phyloP scores from a whole-genome alignment of 768 basidiomycete genomes.

The Trametes villosa region DNA sequence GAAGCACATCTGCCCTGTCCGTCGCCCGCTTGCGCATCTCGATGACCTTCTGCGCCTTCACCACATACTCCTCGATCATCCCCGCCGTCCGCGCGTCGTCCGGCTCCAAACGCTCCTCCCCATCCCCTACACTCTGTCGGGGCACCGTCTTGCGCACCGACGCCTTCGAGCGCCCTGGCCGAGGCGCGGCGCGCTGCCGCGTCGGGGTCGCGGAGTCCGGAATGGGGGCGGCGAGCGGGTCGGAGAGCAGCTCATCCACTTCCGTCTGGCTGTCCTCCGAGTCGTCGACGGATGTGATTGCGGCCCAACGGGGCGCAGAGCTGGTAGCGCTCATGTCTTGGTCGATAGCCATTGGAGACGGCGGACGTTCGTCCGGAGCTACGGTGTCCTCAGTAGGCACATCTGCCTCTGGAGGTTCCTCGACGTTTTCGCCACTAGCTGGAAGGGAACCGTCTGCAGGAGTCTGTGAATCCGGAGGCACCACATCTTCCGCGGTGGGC shows the following conservation, averaged over 20 bases:
- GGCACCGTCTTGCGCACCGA: background rate
- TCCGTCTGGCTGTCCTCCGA: conserved; percentile 11
- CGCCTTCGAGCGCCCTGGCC: background rate
- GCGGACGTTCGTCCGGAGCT: background rate
- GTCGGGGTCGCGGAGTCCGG: background rate
- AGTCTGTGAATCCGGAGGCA: background rate
- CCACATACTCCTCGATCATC: conserved; percentile 13
- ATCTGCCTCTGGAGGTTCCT: background rate
- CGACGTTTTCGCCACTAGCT: background rate
- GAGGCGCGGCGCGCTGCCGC: background rate
- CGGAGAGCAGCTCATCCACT: conserved; percentile 18
- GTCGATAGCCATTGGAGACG: background rate
- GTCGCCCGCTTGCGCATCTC: background rate
- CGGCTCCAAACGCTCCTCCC: conserved; percentile 10
- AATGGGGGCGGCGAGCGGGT: background rate
- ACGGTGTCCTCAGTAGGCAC: background rate
- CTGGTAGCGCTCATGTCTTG: background rate
- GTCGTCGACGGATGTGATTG: background rate
- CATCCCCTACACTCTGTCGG: background rate
- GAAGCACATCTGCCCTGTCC: background rate
- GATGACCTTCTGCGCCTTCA: background rate
- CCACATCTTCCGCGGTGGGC: background rate
- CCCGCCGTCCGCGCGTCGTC: conserved; percentile 25
- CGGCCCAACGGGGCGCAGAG: conserved; percentile 1
- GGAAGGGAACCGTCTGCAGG: background rate